Evolutionary conservation across 352 stramenopile genomes (phyloP).

Genomic region (Saprolegnia diclina): DNA sequence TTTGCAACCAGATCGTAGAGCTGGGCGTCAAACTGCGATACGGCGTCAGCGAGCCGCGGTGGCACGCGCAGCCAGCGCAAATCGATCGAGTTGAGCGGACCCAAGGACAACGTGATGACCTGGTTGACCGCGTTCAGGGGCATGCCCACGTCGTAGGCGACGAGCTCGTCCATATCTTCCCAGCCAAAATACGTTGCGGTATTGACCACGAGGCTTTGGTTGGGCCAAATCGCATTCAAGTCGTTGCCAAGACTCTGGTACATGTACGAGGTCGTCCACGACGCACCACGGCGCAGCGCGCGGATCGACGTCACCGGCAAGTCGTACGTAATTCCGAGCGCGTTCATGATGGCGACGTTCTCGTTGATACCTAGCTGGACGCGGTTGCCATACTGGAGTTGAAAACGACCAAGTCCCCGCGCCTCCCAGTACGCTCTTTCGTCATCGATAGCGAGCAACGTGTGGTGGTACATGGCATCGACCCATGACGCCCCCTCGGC

Average conservation of each 20-base stretch:
- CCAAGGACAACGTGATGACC: not conserved
- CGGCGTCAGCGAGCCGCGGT: not conserved
- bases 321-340: not conserved
- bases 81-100: conserved; percentile 14
- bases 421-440: not conserved
- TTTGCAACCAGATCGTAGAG: too few relatives aligned
- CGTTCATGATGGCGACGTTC: not conserved
- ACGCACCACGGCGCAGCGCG: not conserved
- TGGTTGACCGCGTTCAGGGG: not conserved
- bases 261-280: not conserved
- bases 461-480: not conserved
- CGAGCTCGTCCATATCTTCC: not conserved
- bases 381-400: conserved; percentile 1
- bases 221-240: not conserved
- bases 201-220: conserved; percentile 11
- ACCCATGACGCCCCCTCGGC: not conserved
- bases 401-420: not conserved
- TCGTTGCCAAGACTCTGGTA: not conserved
- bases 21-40: too few relatives aligned
- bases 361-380: conserved; percentile 7
- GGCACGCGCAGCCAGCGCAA: conserved; percentile 4
- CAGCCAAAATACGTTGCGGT: not conserved
- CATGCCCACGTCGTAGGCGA: not conserved
- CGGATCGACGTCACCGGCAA: conserved; percentile 5
- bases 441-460: not conserved